A percentile compares a stretch with the other conserved stretches of the same genome.
Conservation (phyloP, 1,284 basidiomycete genomes). For the Sutorius eximius region DNA sequence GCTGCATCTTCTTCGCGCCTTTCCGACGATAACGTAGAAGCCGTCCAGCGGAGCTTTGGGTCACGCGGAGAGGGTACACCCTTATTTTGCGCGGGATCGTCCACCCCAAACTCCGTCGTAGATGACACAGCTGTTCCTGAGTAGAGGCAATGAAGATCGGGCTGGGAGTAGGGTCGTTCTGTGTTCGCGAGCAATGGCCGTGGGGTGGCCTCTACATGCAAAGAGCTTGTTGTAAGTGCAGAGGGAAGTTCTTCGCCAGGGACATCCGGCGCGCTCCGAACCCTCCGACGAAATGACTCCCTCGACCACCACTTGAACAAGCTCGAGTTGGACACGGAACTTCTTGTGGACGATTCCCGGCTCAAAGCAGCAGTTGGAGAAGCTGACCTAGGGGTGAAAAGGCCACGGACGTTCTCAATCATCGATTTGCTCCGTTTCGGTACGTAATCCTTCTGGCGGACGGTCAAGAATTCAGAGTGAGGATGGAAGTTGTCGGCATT, state of each 20-base stretch:
- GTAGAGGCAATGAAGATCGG: slow-evolving; percentile 30
- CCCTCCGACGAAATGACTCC: slow-evolving; percentile 47
- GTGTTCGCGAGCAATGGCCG: slow-evolving; percentile 14
- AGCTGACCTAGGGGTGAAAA: slow-evolving; percentile 39
- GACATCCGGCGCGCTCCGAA: slow-evolving; percentile 50
- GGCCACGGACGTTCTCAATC: slow-evolving; percentile 47
- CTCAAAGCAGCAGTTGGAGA: slow-evolving; percentile 35
- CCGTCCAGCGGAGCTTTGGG: slow-evolving; percentile 22
- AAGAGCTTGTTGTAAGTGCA: slow-evolving; percentile 27
- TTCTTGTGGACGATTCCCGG: slow-evolving; percentile 29
- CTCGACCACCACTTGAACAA: slow-evolving; percentile 48
- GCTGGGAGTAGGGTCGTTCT: slow-evolving; percentile 33
- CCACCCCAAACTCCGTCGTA: slow-evolving; percentile 24
- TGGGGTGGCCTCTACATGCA: slow-evolving; percentile 15
- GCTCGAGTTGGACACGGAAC: slow-evolving; percentile 34
- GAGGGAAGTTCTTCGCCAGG: slow-evolving; percentile 31
- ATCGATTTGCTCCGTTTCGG: slow-evolving; percentile 51
- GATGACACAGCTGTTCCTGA: slow-evolving; percentile 16
- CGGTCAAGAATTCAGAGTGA: slow-evolving; percentile 31
- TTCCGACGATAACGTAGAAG: slow-evolving; percentile 16
- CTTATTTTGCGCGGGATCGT: slow-evolving; percentile 12
- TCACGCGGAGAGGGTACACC: slow-evolving; percentile 13
- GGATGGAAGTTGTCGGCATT: slow-evolving; percentile 26
- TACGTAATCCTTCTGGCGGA: slow-evolving; percentile 24
- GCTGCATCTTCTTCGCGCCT: slow-evolving; percentile 17